Percentiles rank a stretch among this genome's conserved stretches.
Evolutionary conservation across 1,284 basidiomycete genomes (phyloP).

Genomic region (Serendipita sp.): DNA sequence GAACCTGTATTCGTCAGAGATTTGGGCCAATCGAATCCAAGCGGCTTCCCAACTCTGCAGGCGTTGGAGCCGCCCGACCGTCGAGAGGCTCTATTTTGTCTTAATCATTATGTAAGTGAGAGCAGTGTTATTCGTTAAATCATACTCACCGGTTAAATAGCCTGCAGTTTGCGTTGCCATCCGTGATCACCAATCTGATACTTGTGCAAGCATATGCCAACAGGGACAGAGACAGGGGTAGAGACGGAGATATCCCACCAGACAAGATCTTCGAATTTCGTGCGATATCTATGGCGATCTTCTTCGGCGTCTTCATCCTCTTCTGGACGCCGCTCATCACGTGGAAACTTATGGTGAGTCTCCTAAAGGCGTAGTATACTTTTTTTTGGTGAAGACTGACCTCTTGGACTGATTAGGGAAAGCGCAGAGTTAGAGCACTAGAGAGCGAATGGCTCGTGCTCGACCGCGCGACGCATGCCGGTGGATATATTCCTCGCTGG

Average conservation of each 20-base stretch:
- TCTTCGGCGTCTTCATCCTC: conserved; percentile 27
- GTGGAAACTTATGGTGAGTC: conserved; percentile 36
- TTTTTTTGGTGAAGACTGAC: background rate
- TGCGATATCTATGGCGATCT: conserved; percentile 25
- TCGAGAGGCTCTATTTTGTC: conserved; percentile 3
- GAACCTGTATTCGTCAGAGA: background rate
- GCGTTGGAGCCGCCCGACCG: background rate
- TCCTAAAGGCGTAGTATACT: background rate
- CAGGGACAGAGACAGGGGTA: conserved; percentile 11
- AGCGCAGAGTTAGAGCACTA: conserved; percentile 27
- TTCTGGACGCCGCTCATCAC: conserved; percentile 30
- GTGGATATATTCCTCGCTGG: conserved; percentile 29
- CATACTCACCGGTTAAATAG: background rate
- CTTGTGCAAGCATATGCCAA: conserved; percentile 21
- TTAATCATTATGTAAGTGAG: background rate
- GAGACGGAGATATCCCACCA: conserved; percentile 13
- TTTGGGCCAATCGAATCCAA: background rate
- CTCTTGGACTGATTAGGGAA: conserved; percentile 25
- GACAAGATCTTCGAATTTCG: conserved; percentile 25
- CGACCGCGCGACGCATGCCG: conserved; percentile 23
- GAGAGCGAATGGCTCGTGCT: conserved; percentile 27
- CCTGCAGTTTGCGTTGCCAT: conserved; percentile 28
- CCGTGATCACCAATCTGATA: conserved; percentile 27
- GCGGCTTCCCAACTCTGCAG: background rate
- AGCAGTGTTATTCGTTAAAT: background rate